A percentile compares a stretch with the other conserved stretches of the same genome.
phyloP scores from a whole-genome alignment of 441 rosid species.

The Gossypium schwendimanii region DNA sequence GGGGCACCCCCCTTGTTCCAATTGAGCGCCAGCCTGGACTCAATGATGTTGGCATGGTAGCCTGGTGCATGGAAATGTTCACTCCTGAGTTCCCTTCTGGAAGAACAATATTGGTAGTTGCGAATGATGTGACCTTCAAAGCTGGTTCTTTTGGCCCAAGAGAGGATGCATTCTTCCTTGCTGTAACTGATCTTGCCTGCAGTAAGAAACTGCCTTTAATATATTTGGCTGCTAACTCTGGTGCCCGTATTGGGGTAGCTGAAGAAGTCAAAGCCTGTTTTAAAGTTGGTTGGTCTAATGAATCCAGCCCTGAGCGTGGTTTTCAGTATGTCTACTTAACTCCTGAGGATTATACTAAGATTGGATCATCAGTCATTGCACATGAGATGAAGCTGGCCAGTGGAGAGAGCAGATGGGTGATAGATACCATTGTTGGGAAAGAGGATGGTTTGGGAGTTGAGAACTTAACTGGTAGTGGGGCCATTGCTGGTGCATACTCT shows the following conservation, averaged over 20 bases:
- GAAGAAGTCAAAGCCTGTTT: constrained; percentile 93
- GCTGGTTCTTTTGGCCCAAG: constrained; percentile 98
- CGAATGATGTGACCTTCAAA: constrained; percentile 94
- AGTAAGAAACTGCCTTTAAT: constrained; percentile 79
- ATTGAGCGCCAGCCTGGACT: constrained; percentile 66
- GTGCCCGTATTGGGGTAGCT: constrained; percentile 96
- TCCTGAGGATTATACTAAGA: constrained; percentile 61
- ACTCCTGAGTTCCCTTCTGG: constrained; percentile 98
- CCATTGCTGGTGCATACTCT: constrained; percentile 97
- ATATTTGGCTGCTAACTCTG: constrained; percentile 97
- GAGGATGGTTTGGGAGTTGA: constrained; percentile 98
- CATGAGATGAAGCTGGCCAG: constrained; percentile 70
- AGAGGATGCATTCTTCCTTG: constrained; percentile 95
- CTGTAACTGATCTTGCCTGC: constrained; percentile 94
- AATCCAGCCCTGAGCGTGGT: constrained; percentile 78
- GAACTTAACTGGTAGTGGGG: constrained; percentile 96
- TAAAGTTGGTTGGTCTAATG: constrained; percentile 95
- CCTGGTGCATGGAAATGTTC: constrained; percentile 87
- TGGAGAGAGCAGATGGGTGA: constrained; percentile 91
- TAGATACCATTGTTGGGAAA: constrained; percentile 91
- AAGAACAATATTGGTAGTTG: constrained; percentile 67
- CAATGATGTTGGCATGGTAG: constrained; percentile 96
- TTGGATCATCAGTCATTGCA: constrained; percentile 76
- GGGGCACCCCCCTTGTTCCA: constrained; percentile 66
- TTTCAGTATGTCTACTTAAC: constrained; percentile 84